phyloP scores from a whole-genome alignment of 139 green algal genomes.

The Chlorella vulgaris region DNA sequence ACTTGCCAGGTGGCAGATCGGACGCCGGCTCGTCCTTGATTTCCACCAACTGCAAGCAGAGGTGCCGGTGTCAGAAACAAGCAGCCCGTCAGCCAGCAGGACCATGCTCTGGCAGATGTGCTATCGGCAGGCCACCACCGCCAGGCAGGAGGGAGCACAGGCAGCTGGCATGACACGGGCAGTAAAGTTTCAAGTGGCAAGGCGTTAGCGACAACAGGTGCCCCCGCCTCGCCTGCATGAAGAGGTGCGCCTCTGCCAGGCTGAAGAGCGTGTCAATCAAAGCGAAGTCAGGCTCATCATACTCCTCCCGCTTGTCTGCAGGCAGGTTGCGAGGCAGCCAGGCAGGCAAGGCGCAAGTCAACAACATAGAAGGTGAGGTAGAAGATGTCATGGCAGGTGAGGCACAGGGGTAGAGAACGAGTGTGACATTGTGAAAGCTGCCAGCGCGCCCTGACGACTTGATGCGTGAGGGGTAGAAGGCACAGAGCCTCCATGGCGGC shows the following conservation, averaged over 20 bases:
- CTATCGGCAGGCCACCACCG: too few relatives aligned
- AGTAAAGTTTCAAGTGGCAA: too few relatives aligned
- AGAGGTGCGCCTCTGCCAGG: conserved; percentile 93
- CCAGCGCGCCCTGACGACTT: too few relatives aligned
- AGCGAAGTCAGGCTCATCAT: conserved; percentile 82
- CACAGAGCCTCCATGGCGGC: too few relatives aligned
- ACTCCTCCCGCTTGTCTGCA: conserved; percentile 49
- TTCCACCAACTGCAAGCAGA: conserved; percentile 80
- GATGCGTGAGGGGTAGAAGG: too few relatives aligned
- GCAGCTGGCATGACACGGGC: too few relatives aligned
- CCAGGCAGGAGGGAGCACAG: too few relatives aligned
- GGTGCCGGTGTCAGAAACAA: background rate
- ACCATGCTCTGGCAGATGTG: background rate
- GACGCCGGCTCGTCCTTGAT: conserved; percentile 55
- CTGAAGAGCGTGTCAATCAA: conserved; percentile 97
- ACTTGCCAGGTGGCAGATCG: conserved; percentile 53
- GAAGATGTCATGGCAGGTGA: background rate
- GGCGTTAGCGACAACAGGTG: too few relatives aligned
- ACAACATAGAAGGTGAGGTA: background rate
- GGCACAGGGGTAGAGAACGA: too few relatives aligned
- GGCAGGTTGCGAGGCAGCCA: too few relatives aligned
- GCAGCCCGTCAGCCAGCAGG: background rate
- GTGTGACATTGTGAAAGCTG: too few relatives aligned
- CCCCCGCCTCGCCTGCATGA: conserved; percentile 58
- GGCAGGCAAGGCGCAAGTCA: background rate